Base-by-base conservation (phyloP, 2,329 filamentous ascomycete genomes). In the Apiospora kogelbergensis region DNA sequence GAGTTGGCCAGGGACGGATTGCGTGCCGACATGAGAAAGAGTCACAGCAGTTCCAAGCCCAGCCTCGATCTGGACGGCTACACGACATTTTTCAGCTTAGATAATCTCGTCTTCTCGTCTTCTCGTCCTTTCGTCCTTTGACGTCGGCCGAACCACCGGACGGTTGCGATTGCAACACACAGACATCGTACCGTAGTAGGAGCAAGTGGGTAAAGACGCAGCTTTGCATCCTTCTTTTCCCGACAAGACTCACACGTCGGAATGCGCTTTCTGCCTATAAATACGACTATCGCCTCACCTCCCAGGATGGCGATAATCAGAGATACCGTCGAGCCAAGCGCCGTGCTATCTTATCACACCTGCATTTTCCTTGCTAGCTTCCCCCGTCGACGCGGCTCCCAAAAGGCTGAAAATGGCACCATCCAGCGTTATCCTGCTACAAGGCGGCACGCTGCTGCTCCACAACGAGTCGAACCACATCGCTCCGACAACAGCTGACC, bases 381-480 rank as follows among this genome's bases (percentile, higher is more conserved):
- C 48, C 48, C 48, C 30, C 48, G 48, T 57, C 48, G 7, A 57
- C 15, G 26, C 26, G 20, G 48, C 30, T 33, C 24, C 48, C 30
- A 30, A 46, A 33, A 57, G 26, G 48, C 48, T 57, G 26, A 57
- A 57, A 57, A 57, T 57, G 48, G 48, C 48, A 57, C 48, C 48
- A 57, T 57, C 48, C 26, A 57, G 26, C 48, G 48, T 30, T 30
- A 69, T 73, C n/a, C 68, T 73, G 20, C 68, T 72, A 17, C 68
- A 68, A 63, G 71, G 67, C 13, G 70, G 70, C 57, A 73, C 67
- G n/a, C 37, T 72, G 22, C 68, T 73, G 10, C 33, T 72, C 15
- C 72, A 73, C 60, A 70, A 71, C 30, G 69, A 68, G 20, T 26
- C 68, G n/a, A 68, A 69, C 45, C 65, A 70, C 64, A 67, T 73